Evolutionary conservation across 1,284 basidiomycete genomes (phyloP).

Genomic region (Xerocomus alliaceus): DNA sequence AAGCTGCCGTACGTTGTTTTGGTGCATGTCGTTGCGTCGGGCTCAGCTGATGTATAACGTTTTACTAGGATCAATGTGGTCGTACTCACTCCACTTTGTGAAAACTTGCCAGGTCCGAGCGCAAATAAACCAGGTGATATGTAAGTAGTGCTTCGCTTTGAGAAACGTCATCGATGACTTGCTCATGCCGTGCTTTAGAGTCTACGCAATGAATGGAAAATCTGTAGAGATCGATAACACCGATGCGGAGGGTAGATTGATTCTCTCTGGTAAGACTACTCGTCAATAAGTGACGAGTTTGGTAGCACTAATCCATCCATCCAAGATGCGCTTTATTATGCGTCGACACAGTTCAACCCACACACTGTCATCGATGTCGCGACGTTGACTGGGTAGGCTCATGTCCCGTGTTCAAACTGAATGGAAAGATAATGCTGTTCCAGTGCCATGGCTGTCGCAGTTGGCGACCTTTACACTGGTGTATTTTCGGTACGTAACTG

Average conservation of each 20-base stretch:
- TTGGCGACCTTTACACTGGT: constrained; percentile 79
- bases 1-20: constrained; percentile 65
- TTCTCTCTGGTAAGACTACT: constrained; percentile 64
- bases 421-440: background rate
- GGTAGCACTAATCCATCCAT: background rate
- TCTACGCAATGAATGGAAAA: constrained; percentile 90
- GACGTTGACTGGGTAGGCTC: constrained; percentile 71
- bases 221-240: constrained; percentile 90
- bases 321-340: constrained; percentile 86
- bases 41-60: background rate
- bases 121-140: constrained; percentile 90
- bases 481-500: constrained; percentile 72
- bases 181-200: constrained; percentile 47
- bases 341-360: constrained; percentile 79
- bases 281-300: background rate
- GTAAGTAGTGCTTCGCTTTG: constrained; percentile 47
- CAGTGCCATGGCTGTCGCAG: constrained; percentile 70
- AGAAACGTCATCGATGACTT: background rate
- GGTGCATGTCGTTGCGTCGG: background rate
- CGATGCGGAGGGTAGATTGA: constrained; percentile 85
- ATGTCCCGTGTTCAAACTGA: background rate
- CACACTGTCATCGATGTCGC: constrained; percentile 87
- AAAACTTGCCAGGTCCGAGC: constrained; percentile 86
- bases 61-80: constrained; percentile 73
- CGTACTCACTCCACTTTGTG: constrained; percentile 76